These are phyloP conservation scores for Blakeslea trispora DNA, from an alignment of 371 early-diverging fungal genomes.

Conservation along the genomic window DNA sequence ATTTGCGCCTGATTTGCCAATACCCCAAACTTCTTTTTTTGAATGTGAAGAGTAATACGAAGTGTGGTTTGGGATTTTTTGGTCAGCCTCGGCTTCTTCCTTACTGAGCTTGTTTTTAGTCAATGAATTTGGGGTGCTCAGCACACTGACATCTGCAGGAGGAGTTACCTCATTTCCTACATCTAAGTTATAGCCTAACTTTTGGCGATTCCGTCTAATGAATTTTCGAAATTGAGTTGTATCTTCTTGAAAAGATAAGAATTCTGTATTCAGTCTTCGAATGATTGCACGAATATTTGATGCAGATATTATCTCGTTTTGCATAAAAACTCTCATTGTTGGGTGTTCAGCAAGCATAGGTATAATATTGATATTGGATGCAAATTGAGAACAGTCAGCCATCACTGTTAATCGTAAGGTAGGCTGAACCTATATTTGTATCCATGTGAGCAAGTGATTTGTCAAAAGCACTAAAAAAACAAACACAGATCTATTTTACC, in stretches of 20 bases:
- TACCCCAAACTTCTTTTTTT: conserved; percentile 61
- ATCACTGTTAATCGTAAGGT: conserved; percentile 72
- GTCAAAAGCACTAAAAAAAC: too few species aligned
- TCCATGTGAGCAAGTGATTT: background rate
- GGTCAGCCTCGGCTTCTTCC: conserved; percentile 2
- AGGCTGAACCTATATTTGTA: conserved; percentile 34
- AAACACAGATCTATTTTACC: conserved; percentile 16
- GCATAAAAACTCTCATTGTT: conserved; percentile 70
- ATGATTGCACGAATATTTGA: conserved; percentile 56
- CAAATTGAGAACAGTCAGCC: conserved; percentile 74
- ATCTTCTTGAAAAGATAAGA: conserved; percentile 65
- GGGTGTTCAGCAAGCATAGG: conserved; percentile 61
- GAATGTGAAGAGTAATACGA: conserved; percentile 27
- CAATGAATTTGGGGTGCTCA: conserved; percentile 26
- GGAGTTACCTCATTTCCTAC: conserved; percentile 43
- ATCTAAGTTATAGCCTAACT: conserved; percentile 54
- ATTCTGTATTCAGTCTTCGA: conserved; percentile 53
- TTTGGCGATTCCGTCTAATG: conserved; percentile 39
- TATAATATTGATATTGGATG: conserved; percentile 62
- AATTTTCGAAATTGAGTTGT: conserved; percentile 58
- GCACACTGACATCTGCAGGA: conserved; percentile 13
- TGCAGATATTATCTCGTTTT: conserved; percentile 59
- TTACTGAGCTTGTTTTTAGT: background rate
- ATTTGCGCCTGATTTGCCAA: conserved; percentile 62
- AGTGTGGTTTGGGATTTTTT: conserved; percentile 15